These are phyloP conservation scores for Fragaria nilgerrensis DNA, from an alignment of 306 rosid species.

Conservation along the genomic window DNA sequence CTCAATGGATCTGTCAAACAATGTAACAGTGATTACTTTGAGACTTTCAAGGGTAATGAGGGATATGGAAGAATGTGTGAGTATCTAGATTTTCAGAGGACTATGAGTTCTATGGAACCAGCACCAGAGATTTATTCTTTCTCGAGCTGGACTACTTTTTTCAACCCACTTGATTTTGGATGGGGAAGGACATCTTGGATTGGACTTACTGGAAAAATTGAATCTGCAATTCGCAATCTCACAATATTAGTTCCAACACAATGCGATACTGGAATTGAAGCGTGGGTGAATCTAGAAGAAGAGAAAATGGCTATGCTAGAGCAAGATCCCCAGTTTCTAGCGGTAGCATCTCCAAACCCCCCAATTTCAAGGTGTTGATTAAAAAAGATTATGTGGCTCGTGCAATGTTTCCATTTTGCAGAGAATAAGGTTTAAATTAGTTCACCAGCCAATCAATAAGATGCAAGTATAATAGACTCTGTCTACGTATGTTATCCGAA, in stretches of 20 bases:
- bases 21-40: slow-evolving; percentile 8
- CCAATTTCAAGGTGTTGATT: neutral
- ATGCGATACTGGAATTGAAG: slow-evolving; percentile 36
- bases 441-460: neutral
- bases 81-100: too few relatives aligned
- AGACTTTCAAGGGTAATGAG: slow-evolving; percentile 32
- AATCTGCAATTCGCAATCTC: slow-evolving; percentile 16
- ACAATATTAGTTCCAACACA: slow-evolving; percentile 34
- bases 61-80: neutral
- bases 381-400: too few relatives aligned
- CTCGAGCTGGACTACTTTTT: neutral
- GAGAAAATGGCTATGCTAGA: slow-evolving; percentile 32
- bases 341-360: slow-evolving; percentile 20
- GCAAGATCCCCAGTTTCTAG: slow-evolving; percentile 35
- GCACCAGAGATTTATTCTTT: neutral
- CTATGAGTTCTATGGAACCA: neutral
- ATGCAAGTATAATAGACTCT: too few relatives aligned
- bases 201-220: slow-evolving; percentile 43
- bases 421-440: too few relatives aligned
- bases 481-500: too few relatives aligned
- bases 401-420: too few relatives aligned
- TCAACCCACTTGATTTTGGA: slow-evolving; percentile 8
- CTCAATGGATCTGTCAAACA: neutral
- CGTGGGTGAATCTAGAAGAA: slow-evolving; percentile 45
- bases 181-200: slow-evolving; percentile 52